Evolutionary conservation across 2,329 filamentous ascomycete species (phyloP), one percentile per base, ranked within the genome.

Genomic region (Dactylonectria estremocensis): DNA sequence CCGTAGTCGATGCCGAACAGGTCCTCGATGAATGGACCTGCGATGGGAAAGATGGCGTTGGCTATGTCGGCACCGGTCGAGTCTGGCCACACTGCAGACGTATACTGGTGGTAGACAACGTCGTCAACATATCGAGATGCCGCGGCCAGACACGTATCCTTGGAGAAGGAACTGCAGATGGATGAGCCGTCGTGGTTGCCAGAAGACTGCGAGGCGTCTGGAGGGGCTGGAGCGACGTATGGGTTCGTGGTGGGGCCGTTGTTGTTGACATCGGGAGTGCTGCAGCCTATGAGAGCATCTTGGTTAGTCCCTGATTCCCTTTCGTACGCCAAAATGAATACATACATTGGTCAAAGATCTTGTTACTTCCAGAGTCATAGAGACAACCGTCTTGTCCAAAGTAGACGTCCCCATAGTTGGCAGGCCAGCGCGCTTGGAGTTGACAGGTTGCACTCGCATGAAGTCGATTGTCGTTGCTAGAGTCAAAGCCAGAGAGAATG

Each of bases 361-460:
- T 66, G 45, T 66, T 67, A 54, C 43, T 66, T 1, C 40, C 11
- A 5, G 67, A 45, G 5, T 69, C 64, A 33, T 67, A 69, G 2
- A 69, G 67, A 8, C 60, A 69, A 4, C 64, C 64, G 13, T 69
- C 67, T 4, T 55, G 55, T 9, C 60, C 60, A 9, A 58, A 64
- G n/a, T 43, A 61, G 4, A 69, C 40, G 28, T 67, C 67, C 24
- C 67, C 64, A 31, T 64, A 69, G 60, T 69, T 64, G 14, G 64
- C 48, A 5, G 67, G 60, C 59, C 59, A 67, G 46, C 59, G 64
- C 22, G 64, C 64, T 5, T 67, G 59, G 8, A 69, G 60, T 28
- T 64, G 67, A 37, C 67, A 69, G 10, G 60, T 58, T 3, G 67
- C 54, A 3, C 18, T 55, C 20, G 53, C 6, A 35, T 62, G 63